Evolutionary conservation across 805 yeast species (phyloP), one percentile per base, ranked within the genome.

Genomic region (Candida chilensis): DNA sequence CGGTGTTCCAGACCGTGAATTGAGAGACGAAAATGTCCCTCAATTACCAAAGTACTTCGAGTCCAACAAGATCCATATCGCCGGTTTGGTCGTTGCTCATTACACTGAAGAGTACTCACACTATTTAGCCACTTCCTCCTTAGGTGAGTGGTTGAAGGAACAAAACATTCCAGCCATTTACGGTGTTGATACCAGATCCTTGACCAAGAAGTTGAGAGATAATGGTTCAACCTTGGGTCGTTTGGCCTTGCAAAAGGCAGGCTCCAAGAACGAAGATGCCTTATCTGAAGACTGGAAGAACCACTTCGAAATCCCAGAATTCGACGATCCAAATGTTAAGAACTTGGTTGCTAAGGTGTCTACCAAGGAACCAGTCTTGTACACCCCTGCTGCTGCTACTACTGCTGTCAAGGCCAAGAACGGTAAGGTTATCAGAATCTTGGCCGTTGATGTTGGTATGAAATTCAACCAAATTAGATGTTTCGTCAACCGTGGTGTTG

Each of bases 381-480:
- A 82, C 63, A 64, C 71, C 20, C 96, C 96, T 31, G 72, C 75
- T 35, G 50, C 68, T 11, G 64, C 63, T 26, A 55, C 56, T 20
- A 59, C 73, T 17, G 64, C 70, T 36, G 47, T 54, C 44, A 70
- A 47, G 76, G 84, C 42, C 70, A 78, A 44, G 61, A 66, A 79
- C 52, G 96, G 96, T 30, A 77, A 81, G 48, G 64, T 77, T 27
- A 57, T 90, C 41, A 78, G 92, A 57, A 82, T 92, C 40, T 58
- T 92, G 22, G 95, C 96, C 15, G 67, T 92, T 39, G 99, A 92
- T 60, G 96, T 88, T 34, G 99, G 99, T 71, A 84, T 92, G 85
- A 92, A 92, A 63, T 90, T 68, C 67, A 92, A 92, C 63, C 99
- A 92, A 66, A 85, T 92, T 50, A 81, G 99, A 59, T 92, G 98